Percentiles rank a stretch among this genome's conserved stretches.
phyloP scores from a whole-genome alignment of 306 rosid species.

The Bauhinia variegata region DNA sequence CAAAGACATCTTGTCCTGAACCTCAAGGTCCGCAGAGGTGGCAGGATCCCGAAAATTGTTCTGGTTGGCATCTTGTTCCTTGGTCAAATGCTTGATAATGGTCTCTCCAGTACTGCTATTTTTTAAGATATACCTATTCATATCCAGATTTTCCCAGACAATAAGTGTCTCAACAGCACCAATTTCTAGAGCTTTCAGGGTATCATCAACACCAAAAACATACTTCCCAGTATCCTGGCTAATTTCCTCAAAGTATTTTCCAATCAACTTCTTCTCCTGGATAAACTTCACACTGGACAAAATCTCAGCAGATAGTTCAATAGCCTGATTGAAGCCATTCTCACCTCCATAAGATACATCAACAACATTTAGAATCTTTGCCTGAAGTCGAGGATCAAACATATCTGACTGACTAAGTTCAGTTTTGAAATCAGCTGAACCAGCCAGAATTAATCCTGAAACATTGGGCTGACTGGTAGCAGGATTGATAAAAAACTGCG shows the following conservation, averaged over 20 bases:
- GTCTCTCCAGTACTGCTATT: constrained; percentile 57
- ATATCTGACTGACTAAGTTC: constrained; percentile 95
- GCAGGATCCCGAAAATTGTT: constrained; percentile 68
- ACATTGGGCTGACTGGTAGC: constrained; percentile 92
- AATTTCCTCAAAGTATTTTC: constrained; percentile 90
- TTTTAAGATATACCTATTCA: constrained; percentile 69
- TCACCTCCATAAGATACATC: constrained; percentile 94
- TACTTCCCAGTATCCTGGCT: constrained; percentile 95
- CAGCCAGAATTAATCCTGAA: constrained; percentile 83
- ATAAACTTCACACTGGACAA: constrained; percentile 84
- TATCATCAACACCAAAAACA: constrained; percentile 92
- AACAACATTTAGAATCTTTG: constrained; percentile 80
- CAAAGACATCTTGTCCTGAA: constrained; percentile 76
- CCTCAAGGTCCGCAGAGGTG: constrained; percentile 61
- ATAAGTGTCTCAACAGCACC: constrained; percentile 91
- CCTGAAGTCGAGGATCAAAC: constrained; percentile 91
- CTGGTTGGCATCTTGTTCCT: constrained; percentile 75
- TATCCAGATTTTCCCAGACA: constrained; percentile 92
- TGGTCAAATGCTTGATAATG: constrained; percentile 68
- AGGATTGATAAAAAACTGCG: constrained; percentile 86
- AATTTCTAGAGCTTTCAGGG: constrained; percentile 81
- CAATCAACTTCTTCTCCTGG: constrained; percentile 87
- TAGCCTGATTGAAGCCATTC: constrained; percentile 88
- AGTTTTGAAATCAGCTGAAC: constrained; percentile 90
- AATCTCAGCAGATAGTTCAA: constrained; percentile 80